phyloP scores from a whole-genome alignment of 306 rosid genomes.

The Begonia loranthoides region DNA sequence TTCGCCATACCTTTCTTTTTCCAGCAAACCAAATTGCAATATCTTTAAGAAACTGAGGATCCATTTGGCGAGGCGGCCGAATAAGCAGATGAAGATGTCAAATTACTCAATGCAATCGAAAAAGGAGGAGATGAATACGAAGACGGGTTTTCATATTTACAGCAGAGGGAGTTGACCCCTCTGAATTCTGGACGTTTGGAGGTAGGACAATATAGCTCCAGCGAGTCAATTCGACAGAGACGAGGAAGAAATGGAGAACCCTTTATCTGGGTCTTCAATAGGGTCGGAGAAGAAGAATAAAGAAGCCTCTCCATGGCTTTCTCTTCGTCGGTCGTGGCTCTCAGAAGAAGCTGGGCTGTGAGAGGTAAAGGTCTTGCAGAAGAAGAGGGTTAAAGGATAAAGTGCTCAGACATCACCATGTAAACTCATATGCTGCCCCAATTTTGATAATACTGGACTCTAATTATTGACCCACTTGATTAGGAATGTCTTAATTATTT shows the following conservation, averaged over 20 bases:
- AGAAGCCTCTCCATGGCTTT: slow-evolving; percentile 92
- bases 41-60: not conserved
- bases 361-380: not conserved
- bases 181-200: slow-evolving; percentile 11
- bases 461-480: no score
- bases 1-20: not conserved
- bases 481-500: no score
- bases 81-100: not conserved
- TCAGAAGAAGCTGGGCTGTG: not conserved
- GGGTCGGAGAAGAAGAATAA: slow-evolving; percentile 20
- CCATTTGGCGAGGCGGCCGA: not conserved
- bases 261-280: slow-evolving; percentile 21
- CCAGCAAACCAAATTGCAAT: not conserved
- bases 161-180: not conserved
- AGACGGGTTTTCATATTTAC: not conserved
- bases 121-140: not conserved
- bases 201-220: slow-evolving; percentile 22
- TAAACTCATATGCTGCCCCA: no score
- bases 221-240: slow-evolving; percentile 13
- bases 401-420: no score
- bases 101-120: not conserved
- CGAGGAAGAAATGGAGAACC: slow-evolving; percentile 9
- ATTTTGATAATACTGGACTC: no score
- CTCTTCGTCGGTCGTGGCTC: slow-evolving; percentile 3
- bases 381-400: not conserved